A percentile compares a stretch with the other conserved stretches of the same genome.
Evolutionary conservation across 306 rosid species (phyloP).

Genomic region (Senna tora): DNA sequence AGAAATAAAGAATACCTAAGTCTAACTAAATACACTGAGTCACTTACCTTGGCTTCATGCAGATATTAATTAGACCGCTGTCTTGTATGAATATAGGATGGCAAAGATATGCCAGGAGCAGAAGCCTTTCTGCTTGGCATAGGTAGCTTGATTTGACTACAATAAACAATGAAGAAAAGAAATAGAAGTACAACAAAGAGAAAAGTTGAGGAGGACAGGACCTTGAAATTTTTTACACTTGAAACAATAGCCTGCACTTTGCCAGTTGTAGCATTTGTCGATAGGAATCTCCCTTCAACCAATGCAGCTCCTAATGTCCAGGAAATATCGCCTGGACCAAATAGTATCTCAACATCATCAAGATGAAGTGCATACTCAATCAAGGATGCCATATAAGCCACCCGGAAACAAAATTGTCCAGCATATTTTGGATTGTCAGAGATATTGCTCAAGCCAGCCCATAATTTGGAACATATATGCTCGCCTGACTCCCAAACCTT

Average conservation of each 20-base stretch:
- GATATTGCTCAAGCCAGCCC: slow-evolving; percentile 53
- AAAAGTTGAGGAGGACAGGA: slow-evolving; percentile 57
- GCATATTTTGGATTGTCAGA: slow-evolving; percentile 49
- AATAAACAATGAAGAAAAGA: slow-evolving; percentile 61
- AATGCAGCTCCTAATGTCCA: slow-evolving; percentile 93
- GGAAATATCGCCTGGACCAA: slow-evolving; percentile 85
- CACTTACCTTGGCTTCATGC: neutral
- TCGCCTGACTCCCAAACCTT: slow-evolving; percentile 70
- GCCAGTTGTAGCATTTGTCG: slow-evolving; percentile 40
- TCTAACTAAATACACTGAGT: neutral
- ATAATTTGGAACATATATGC: slow-evolving; percentile 66
- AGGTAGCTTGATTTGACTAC: slow-evolving; percentile 71
- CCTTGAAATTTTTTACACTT: slow-evolving; percentile 38
- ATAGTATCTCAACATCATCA: slow-evolving; percentile 62
- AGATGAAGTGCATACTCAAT: slow-evolving; percentile 71
- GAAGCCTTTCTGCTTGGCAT: slow-evolving; percentile 61
- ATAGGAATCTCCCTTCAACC: slow-evolving; percentile 60
- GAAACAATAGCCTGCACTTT: slow-evolving; percentile 43
- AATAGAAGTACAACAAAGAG: slow-evolving; percentile 65
- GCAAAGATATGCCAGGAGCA: slow-evolving; percentile 47
- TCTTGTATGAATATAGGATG: slow-evolving; percentile 53
- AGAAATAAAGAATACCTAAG: slow-evolving; percentile 9
- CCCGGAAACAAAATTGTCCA: slow-evolving; percentile 71
- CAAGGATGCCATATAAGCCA: slow-evolving; percentile 86
- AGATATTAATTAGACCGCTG: slow-evolving; percentile 40